These are phyloP conservation scores for Suhomyces prunicola DNA, from an alignment of 805 yeast species.

Conservation along the genomic window DNA sequence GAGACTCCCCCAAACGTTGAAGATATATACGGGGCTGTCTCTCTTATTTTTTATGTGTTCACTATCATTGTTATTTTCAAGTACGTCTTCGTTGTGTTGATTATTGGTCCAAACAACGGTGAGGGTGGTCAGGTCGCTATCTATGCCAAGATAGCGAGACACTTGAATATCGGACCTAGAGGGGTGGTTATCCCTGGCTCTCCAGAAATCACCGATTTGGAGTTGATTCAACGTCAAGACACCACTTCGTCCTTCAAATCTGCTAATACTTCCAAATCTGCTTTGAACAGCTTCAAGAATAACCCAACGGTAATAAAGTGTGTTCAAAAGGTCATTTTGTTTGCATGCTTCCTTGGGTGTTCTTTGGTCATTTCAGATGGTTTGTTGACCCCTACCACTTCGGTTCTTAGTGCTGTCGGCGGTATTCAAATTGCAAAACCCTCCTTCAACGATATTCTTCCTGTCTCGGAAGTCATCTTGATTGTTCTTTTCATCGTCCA, in stretches of 20 bases:
- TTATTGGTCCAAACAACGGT: constrained; percentile 53
- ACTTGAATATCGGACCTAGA: constrained; percentile 44
- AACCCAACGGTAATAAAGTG: constrained; percentile 24
- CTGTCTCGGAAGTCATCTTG: constrained; percentile 48
- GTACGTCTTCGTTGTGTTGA: constrained; percentile 48
- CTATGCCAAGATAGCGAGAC: constrained; percentile 54
- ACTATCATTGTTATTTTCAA: constrained; percentile 52
- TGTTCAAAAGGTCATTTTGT: constrained; percentile 32
- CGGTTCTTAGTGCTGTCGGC: constrained; percentile 54
- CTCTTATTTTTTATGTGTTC: constrained; percentile 54
- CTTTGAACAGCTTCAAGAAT: constrained; percentile 15
- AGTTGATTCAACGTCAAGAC: constrained; percentile 33
- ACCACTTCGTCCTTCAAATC: constrained; percentile 30
- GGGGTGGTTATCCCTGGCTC: constrained; percentile 45
- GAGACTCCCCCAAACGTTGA: constrained; percentile 30
- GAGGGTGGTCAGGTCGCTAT: constrained; percentile 68
- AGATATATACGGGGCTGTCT: constrained; percentile 48
- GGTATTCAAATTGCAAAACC: constrained; percentile 57
- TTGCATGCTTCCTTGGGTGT: constrained; percentile 51
- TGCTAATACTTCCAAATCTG: constrained; percentile 9
- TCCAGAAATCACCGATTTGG: constrained; percentile 26
- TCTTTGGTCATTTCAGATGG: constrained; percentile 59
- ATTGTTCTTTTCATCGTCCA: constrained; percentile 45
- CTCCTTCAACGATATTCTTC: constrained; percentile 41
- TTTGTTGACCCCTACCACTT: constrained; percentile 60